Evolutionary conservation across 2,329 filamentous ascomycete species (phyloP).

Genomic region (Amesomyces nigricolor): DNA sequence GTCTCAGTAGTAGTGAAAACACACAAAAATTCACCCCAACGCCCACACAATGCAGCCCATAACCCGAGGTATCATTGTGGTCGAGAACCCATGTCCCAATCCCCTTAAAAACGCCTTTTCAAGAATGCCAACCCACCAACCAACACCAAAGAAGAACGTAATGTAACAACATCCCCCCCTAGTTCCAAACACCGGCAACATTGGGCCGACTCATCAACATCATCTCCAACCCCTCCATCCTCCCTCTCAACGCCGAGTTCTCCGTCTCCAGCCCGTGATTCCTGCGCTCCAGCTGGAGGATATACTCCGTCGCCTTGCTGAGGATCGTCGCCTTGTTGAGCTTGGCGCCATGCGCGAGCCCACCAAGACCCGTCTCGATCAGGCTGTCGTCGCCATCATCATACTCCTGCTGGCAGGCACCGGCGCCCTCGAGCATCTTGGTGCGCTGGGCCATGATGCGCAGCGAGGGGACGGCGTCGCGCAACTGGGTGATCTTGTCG

Average conservation of each 20-base stretch:
- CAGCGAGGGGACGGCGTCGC: constrained; percentile 60
- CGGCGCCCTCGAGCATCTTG: constrained; percentile 29
- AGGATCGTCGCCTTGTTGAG: constrained; percentile 41
- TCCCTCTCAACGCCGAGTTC: constrained; percentile 39
- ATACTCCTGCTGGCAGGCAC: constrained; percentile 29
- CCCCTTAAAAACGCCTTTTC: neutral
- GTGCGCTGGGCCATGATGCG: constrained; percentile 39
- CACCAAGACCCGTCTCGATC: constrained; percentile 22
- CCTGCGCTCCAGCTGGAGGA: constrained; percentile 31
- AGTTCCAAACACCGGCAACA: neutral
- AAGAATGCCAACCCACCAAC: neutral
- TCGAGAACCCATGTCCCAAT: neutral
- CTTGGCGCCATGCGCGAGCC: constrained; percentile 26
- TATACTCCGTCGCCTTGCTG: constrained; percentile 38
- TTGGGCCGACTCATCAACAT: constrained; percentile 28
- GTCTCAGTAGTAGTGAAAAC: neutral
- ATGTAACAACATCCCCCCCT: neutral
- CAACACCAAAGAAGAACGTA: neutral
- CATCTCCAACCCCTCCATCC: constrained; percentile 32
- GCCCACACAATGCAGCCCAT: neutral
- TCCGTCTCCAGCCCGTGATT: constrained; percentile 40
- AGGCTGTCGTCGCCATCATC: constrained; percentile 25
- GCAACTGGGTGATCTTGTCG: constrained; percentile 71
- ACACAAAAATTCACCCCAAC: neutral
- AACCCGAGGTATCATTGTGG: constrained; percentile 1